These are phyloP conservation scores for Cenchrus fungigraminus DNA, from an alignment of 176 grass and related monocot species.

Conservation along the genomic window DNA sequence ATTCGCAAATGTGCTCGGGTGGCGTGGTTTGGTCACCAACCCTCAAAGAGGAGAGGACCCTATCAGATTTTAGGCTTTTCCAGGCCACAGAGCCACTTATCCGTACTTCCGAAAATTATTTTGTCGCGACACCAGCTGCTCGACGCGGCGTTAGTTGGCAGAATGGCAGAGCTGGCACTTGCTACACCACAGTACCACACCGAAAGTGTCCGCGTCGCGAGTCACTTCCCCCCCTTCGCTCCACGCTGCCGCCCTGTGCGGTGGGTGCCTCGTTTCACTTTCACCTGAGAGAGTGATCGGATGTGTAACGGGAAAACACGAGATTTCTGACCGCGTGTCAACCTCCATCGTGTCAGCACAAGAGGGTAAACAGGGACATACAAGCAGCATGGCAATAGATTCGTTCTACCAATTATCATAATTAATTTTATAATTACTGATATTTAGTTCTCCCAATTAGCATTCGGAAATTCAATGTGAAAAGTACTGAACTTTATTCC, in stretches of 20 bases:
- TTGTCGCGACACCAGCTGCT: background rate
- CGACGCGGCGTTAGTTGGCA: background rate
- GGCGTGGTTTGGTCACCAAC: constrained; percentile 16
- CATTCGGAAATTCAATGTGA: too few relatives aligned
- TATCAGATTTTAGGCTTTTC: background rate
- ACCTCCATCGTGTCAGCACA: background rate
- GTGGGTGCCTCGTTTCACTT: background rate
- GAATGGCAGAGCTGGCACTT: too few relatives aligned
- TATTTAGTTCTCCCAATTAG: too few relatives aligned
- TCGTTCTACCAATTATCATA: too few relatives aligned
- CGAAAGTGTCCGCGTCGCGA: background rate
- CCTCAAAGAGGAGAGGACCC: background rate
- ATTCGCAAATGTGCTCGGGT: background rate
- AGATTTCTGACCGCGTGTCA: background rate
- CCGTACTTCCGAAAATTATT: background rate
- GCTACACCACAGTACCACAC: background rate
- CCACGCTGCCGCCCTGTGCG: background rate
- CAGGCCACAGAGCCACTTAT: background rate
- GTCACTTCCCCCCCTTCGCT: background rate
- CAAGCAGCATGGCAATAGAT: background rate
- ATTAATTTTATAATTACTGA: too few relatives aligned
- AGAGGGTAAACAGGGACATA: background rate
- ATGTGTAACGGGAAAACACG: background rate
- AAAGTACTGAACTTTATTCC: too few relatives aligned
- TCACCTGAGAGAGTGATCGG: background rate